A percentile compares a stretch with the other conserved stretches of the same genome.
phyloP scores from a whole-genome alignment of 1,139 yeast genomes.

The Meyerozyma athensensis region DNA sequence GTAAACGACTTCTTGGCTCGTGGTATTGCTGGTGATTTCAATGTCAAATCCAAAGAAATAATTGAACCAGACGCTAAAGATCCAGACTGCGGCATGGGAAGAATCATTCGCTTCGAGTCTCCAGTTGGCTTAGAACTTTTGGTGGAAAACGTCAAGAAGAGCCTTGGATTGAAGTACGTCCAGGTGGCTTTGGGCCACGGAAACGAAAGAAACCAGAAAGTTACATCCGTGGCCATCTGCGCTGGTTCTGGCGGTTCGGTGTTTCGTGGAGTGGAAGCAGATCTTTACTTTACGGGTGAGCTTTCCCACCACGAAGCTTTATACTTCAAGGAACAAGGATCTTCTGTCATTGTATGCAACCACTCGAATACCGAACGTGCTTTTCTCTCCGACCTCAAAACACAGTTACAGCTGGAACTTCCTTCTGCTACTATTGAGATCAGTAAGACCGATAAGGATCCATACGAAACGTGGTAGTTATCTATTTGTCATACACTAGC shows the following conservation, averaged over 20 bases:
- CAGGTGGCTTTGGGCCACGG: conserved; percentile 56
- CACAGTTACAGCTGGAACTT: conserved; percentile 45
- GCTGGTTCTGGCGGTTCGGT: conserved; percentile 92
- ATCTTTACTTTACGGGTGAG: conserved; percentile 85
- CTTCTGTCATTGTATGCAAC: conserved; percentile 70
- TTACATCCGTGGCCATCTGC: conserved; percentile 72
- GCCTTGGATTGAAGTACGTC: conserved; percentile 49
- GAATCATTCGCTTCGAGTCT: conserved; percentile 49
- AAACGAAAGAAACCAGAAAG: conserved; percentile 20
- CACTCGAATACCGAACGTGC: conserved; percentile 95
- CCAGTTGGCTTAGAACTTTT: conserved; percentile 43
- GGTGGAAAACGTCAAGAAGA: conserved; percentile 50
- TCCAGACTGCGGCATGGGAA: conserved; percentile 75
- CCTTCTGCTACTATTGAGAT: conserved; percentile 39
- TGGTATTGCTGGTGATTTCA: conserved; percentile 41
- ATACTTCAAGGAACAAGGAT: conserved; percentile 65
- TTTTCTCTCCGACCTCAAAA: conserved; percentile 50
- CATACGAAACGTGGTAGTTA: conserved; percentile 37
- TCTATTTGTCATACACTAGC: not conserved
- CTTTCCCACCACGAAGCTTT: conserved; percentile 89
- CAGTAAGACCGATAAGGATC: conserved; percentile 54
- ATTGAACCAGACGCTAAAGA: conserved; percentile 24
- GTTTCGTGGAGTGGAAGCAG: conserved; percentile 62
- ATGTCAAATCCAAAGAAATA: conserved; percentile 21
- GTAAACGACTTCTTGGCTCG: conserved; percentile 88